phyloP scores from a whole-genome alignment of 129 eudicot species.

The Sambucus nigra region DNA sequence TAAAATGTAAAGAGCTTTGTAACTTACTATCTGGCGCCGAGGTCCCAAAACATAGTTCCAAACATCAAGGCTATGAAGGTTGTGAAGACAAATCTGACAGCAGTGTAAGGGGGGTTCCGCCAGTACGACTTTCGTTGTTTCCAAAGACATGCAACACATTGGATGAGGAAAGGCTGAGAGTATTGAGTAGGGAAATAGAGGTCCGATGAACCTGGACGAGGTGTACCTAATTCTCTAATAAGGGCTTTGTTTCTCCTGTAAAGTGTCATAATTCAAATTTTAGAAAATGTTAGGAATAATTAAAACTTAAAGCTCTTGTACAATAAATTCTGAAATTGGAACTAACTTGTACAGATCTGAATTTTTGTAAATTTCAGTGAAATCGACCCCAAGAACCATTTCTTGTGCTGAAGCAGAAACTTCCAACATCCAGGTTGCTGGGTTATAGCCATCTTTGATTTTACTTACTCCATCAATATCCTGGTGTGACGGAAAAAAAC shows the following conservation, averaged over 20 bases:
- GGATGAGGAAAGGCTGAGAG: slow-evolving; percentile 53
- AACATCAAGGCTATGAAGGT: slow-evolving; percentile 44
- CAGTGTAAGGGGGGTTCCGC: slow-evolving; percentile 79
- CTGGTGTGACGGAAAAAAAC: not conserved
- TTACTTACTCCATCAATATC: slow-evolving; percentile 21
- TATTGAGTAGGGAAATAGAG: slow-evolving; percentile 52
- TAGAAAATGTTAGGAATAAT: not conserved
- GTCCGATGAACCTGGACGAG: slow-evolving; percentile 49
- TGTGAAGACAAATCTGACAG: slow-evolving; percentile 62
- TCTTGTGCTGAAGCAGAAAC: slow-evolving; percentile 30
- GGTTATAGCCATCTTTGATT: slow-evolving; percentile 29
- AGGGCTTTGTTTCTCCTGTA: slow-evolving; percentile 58
- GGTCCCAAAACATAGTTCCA: slow-evolving; percentile 76
- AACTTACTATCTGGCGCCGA: slow-evolving; percentile 59
- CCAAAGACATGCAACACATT: slow-evolving; percentile 73
- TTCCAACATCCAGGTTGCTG: slow-evolving; percentile 40
- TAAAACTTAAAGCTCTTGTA: not conserved
- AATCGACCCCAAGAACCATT: slow-evolving; percentile 21
- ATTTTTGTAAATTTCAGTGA: slow-evolving; percentile 21
- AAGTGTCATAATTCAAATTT: not conserved
- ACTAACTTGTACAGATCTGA: slow-evolving; percentile 23
- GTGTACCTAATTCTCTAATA: slow-evolving; percentile 44
- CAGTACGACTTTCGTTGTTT: slow-evolving; percentile 77
- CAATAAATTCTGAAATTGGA: not conserved
- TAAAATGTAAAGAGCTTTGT: not conserved